Conservation (phyloP, 2,329 filamentous ascomycete species). For the Ophiosphaerella korrae region DNA sequence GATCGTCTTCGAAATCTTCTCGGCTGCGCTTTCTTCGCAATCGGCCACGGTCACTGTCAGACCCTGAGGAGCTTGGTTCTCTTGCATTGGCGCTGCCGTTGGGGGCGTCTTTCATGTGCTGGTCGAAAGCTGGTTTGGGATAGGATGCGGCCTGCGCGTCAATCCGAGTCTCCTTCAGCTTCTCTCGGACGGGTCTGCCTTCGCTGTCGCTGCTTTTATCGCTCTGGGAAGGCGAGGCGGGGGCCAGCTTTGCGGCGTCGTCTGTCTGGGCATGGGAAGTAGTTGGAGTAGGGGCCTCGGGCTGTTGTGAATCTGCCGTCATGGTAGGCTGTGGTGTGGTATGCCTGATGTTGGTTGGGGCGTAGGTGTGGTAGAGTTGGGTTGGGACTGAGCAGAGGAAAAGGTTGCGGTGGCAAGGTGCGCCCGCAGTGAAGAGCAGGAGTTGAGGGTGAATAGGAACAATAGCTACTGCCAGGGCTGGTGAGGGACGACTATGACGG, state of each 20-base stretch:
- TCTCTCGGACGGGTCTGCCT: conserved; percentile 64
- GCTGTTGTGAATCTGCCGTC: conserved; percentile 32
- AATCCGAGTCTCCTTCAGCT: conserved; percentile 67
- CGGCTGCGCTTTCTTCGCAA: conserved; percentile 53
- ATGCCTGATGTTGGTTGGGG: conserved; percentile 5
- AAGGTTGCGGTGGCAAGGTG: not conserved
- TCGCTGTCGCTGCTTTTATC: conserved; percentile 53
- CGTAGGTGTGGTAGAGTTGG: not conserved
- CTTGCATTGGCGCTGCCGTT: conserved; percentile 28
- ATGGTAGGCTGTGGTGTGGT: conserved; percentile 18
- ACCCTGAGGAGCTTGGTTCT: conserved; percentile 39
- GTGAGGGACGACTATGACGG: conserved; percentile 14
- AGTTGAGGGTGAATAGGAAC: conserved; percentile 3
- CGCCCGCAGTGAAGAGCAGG: not conserved
- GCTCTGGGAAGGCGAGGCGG: conserved; percentile 39
- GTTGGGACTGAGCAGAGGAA: not conserved
- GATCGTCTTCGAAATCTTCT: conserved; percentile 51
- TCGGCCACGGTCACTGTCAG: conserved; percentile 45
- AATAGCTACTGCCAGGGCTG: conserved; percentile 10
- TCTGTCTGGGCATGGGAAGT: conserved; percentile 14
- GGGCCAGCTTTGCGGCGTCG: conserved; percentile 17
- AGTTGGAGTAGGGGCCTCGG: conserved; percentile 15
- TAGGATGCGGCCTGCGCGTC: conserved; percentile 44
- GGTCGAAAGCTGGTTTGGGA: conserved; percentile 19
- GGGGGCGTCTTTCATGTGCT: conserved; percentile 28